These are phyloP conservation scores for Beauveria scarabaeidicola DNA, from an alignment of 2,329 filamentous ascomycete genomes.

Conservation along the genomic window DNA sequence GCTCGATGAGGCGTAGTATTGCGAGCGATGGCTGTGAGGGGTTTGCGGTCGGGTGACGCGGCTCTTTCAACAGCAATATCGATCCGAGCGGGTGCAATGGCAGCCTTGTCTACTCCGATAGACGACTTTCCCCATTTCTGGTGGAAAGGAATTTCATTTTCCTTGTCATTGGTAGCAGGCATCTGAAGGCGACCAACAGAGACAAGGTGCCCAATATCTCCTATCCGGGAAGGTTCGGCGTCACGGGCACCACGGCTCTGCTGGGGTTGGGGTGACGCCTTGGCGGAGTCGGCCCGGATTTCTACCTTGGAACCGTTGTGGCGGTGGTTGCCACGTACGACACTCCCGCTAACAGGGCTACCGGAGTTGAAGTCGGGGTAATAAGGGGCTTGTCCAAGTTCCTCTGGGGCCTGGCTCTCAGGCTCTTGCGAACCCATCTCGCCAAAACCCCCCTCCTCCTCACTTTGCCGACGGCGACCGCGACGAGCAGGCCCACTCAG, in stretches of 20 bases:
- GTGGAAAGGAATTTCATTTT: slow-evolving; percentile 69
- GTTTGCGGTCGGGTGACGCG: slow-evolving; percentile 47
- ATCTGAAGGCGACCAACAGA: slow-evolving; percentile 38
- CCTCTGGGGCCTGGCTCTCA: slow-evolving; percentile 35
- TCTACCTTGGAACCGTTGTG: slow-evolving; percentile 31
- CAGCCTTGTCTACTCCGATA: slow-evolving; percentile 46
- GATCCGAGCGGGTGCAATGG: slow-evolving; percentile 40
- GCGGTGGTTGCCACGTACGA: slow-evolving; percentile 33
- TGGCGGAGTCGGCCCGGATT: slow-evolving; percentile 24
- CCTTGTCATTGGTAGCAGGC: slow-evolving; percentile 65
- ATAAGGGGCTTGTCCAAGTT: slow-evolving; percentile 20
- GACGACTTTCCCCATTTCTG: slow-evolving; percentile 55
- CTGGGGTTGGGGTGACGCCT: slow-evolving; percentile 20
- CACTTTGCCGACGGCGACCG: slow-evolving; percentile 59
- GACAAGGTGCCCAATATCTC: slow-evolving; percentile 14
- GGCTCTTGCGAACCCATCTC: slow-evolving; percentile 12
- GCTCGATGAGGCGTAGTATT: slow-evolving; percentile 68
- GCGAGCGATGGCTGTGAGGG: slow-evolving; percentile 40
- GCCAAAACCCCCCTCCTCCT: slow-evolving; percentile 44
- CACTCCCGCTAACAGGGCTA: slow-evolving; percentile 46
- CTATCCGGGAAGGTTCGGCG: slow-evolving; percentile 11
- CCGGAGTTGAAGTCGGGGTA: slow-evolving; percentile 43
- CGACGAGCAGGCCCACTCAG: slow-evolving; percentile 72
- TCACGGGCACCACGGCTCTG: slow-evolving; percentile 5
- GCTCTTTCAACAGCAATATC: slow-evolving; percentile 31